Conservation (phyloP, 1,284 basidiomycete species). For the Cryptococcus maquisensis region DNA sequence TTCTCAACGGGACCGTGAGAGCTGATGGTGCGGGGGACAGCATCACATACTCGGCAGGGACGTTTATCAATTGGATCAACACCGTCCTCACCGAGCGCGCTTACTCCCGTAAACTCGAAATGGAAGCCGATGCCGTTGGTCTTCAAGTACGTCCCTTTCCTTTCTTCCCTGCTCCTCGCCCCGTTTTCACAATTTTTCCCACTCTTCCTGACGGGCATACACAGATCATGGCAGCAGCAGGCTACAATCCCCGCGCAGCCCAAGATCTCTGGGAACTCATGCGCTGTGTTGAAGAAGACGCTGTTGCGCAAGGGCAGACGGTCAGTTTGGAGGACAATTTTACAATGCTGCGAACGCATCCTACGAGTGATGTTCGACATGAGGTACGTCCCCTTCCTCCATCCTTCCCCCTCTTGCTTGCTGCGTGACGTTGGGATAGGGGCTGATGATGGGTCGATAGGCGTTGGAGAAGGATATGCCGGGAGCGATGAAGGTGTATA, state of each 20-base stretch:
- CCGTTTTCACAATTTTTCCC: background rate
- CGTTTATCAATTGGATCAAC: conserved; percentile 53
- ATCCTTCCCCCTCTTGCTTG: background rate
- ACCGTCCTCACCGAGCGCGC: conserved; percentile 52
- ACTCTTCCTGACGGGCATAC: background rate
- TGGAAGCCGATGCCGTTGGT: conserved; percentile 54
- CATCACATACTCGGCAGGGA: conserved; percentile 51
- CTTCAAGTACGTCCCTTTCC: conserved; percentile 43
- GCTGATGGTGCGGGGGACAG: conserved; percentile 21
- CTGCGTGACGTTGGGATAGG: background rate
- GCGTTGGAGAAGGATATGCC: conserved; percentile 46
- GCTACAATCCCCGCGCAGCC: conserved; percentile 53
- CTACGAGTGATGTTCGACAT: conserved; percentile 48
- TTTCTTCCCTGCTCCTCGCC: background rate
- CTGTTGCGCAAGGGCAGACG: conserved; percentile 33
- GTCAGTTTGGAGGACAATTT: conserved; percentile 40
- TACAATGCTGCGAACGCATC: conserved; percentile 52
- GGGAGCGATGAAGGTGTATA: conserved; percentile 46
- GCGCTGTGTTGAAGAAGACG: conserved; percentile 51
- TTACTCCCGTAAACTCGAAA: conserved; percentile 54
- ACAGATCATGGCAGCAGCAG: conserved; percentile 51
- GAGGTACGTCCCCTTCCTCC: too few relatives aligned
- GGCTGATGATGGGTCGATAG: conserved; percentile 10
- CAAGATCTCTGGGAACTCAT: conserved; percentile 53
- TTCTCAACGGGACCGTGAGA: background rate